Conservation (phyloP, 2,329 filamentous ascomycete genomes). For the Keithomyces neogunnii region DNA sequence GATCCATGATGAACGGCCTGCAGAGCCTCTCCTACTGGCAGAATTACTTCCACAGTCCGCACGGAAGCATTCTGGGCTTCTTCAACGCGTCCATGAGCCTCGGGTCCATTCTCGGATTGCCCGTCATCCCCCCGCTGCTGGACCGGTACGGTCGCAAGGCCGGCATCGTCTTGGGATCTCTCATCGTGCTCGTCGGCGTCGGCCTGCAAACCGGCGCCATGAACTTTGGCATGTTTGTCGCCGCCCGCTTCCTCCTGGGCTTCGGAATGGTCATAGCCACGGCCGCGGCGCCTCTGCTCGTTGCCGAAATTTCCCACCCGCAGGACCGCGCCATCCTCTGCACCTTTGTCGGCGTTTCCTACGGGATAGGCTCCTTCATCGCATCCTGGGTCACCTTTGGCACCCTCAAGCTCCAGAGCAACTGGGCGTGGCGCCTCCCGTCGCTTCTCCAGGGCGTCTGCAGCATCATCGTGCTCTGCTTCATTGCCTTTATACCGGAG, state of each 20-base stretch:
- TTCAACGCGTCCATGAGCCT: too few relatives aligned
- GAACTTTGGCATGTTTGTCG: slow-evolving; percentile 41
- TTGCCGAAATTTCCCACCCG: too few relatives aligned
- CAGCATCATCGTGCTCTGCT: too few relatives aligned
- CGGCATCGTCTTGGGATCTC: too few relatives aligned
- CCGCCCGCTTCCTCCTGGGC: slow-evolving; percentile 43
- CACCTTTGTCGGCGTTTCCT: too few relatives aligned
- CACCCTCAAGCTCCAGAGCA: slow-evolving; percentile 30
- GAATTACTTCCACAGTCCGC: slow-evolving; percentile 27
- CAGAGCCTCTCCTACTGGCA: slow-evolving; percentile 34
- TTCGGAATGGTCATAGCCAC: slow-evolving; percentile 42
- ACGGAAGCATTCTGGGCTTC: slow-evolving; percentile 16
- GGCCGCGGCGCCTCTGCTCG: slow-evolving; percentile 23
- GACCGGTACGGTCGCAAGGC: too few relatives aligned
- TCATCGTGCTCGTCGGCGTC: too few relatives aligned
- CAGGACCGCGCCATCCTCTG: too few relatives aligned
- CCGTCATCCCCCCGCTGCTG: too few relatives aligned
- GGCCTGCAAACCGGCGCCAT: slow-evolving; percentile 22
- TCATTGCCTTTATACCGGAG: too few relatives aligned
- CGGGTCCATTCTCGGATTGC: too few relatives aligned
- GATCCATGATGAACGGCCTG: slow-evolving; percentile 40
- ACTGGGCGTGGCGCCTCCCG: slow-evolving; percentile 28
- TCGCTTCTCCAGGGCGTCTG: slow-evolving; percentile 16
- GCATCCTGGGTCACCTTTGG: slow-evolving; percentile 33
- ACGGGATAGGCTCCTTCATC: too few relatives aligned